Percentiles rank a stretch among this genome's conserved stretches.
Conservation (phyloP, 495 filamentous ascomycete species). For the Hyaloscypha variabilis region DNA sequence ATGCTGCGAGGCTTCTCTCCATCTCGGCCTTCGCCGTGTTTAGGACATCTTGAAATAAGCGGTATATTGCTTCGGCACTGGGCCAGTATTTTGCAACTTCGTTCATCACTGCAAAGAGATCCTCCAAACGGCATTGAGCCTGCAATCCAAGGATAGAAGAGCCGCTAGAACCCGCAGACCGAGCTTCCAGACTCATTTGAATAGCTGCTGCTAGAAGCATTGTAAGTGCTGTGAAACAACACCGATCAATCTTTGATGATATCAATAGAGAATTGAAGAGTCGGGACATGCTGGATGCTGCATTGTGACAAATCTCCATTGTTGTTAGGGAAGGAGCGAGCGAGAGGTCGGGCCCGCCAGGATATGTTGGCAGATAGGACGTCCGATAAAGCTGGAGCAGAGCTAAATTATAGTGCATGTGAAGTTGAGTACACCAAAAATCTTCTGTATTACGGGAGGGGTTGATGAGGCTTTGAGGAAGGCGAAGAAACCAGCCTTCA, state of each 20-base stretch:
- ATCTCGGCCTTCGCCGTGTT: too few species aligned
- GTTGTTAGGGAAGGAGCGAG: conserved; percentile 50
- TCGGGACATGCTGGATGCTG: conserved; percentile 33
- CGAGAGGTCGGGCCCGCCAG: conserved; percentile 48
- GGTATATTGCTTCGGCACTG: conserved; percentile 26
- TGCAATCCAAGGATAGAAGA: conserved; percentile 1
- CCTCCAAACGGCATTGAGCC: conserved; percentile 4
- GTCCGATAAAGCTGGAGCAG: conserved; percentile 53
- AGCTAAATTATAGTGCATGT: conserved; percentile 53
- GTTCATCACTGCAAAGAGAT: not conserved
- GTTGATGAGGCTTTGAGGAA: conserved; percentile 44
- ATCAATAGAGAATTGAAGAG: conserved; percentile 5
- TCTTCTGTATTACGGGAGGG: conserved; percentile 47
- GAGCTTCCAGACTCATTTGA: conserved; percentile 7
- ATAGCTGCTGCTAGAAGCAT: conserved; percentile 19
- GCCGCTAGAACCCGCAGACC: not conserved
- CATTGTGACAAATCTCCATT: conserved; percentile 42
- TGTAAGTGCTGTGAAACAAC: conserved; percentile 23
- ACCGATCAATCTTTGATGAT: conserved; percentile 7
- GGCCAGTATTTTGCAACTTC: conserved; percentile 22
- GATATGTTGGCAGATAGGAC: conserved; percentile 45
- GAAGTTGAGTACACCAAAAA: conserved; percentile 52
- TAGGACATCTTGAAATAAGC: conserved; percentile 11
- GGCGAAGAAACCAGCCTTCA: conserved; percentile 44
- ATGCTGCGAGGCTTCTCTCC: too few species aligned